Base-by-base conservation (phyloP, 2,329 filamentous ascomycete species). In the Fusarium napiforme region DNA sequence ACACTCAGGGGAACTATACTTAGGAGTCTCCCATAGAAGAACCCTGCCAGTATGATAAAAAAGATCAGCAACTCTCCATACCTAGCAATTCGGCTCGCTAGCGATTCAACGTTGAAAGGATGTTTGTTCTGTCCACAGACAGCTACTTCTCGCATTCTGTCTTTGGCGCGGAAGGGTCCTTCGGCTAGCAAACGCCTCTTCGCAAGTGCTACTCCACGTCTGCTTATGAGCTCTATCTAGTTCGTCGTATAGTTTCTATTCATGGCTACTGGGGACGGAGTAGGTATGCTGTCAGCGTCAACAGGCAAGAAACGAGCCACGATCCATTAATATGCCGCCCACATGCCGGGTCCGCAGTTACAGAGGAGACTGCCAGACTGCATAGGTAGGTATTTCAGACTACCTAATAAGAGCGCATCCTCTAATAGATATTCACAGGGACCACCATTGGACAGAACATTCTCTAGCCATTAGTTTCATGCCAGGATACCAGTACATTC, bases 161-260 rank as follows among this genome's bases (percentile, higher is more conserved):
- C n/a, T 43, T 45, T 46, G 32, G 50, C 28, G 42, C 45, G 39
- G 36, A 69, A 64, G 58, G 45, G 50, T 64, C 45, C 55, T 69
- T 59, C 64, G 50, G 59, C 59, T 55, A 56, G 49, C 50, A 59
- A 60, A 46, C 32, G 28, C 40, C 43, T 46, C 16, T 32, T 66
- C 42, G 50, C 21, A 69, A 62, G 52, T 47, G 36, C 36, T 60
- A 37, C 64, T 73, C 66, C 46, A 70, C 47, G 46, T 60, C 60
- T 52, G 57, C 42, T 43, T 40, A 43, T 34, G 23, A 53, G 45
- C 47, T 57, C 47, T 73, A 70, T 57, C 47, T 73, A 70, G 60
- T 57, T 46, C 26, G 23, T 58, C 40, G 47, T 49, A 40, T 58
- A 72, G 71, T 69, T 73, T 43, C 71, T 72, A 74, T 73, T 69